Evolutionary conservation across 331 rosid genomes (phyloP), one percentile per base, ranked within the genome.

Genomic region (Quercus phellos): DNA sequence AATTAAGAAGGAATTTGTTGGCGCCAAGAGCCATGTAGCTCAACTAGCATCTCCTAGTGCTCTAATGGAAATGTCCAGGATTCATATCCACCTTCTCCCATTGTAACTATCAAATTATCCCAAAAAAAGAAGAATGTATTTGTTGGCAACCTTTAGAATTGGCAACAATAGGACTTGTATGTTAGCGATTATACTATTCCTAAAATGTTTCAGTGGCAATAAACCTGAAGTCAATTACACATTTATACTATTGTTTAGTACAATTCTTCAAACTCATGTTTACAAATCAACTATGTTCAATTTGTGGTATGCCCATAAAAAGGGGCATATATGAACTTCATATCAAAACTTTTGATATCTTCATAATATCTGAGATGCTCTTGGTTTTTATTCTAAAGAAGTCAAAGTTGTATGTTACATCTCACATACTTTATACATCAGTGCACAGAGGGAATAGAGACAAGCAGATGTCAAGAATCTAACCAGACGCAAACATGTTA

Each of bases 381-480:
- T 13, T 4, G 18, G 29, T 21, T 22, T 58, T 58, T 58, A 58
- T 58, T 58, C 16, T 58, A 10, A 10, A 46, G 53, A 46, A 46
- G 53, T 58, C 32, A 7, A 21, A 27, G 29, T 10, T 51, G 21
- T 50, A 69, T 43, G 29, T 53, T 56, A 5, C 63, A 83, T 51
- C 71, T 83, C 18, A 77, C 50, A 38, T 73, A 54, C 50, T 77
- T 82, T 60, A 43, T 79, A 77, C 53, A 38, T 50, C 87, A 89
- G 93, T n/a, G 76, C 53, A 70, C 3, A 26, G 86, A 85, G 60
- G 87, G 76, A 54, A 73, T 61, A 22, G 75, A 79, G 59, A 77
- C 74, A n/a, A 74, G 79, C 68, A 32, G 51, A 51, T 61, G 42
- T 59, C 84, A 78, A 63, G 81, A 68, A 67, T 51, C 51, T 53